Evolutionary conservation across 2,329 filamentous ascomycete genomes (phyloP).

Genomic region (Claviceps sp.): DNA sequence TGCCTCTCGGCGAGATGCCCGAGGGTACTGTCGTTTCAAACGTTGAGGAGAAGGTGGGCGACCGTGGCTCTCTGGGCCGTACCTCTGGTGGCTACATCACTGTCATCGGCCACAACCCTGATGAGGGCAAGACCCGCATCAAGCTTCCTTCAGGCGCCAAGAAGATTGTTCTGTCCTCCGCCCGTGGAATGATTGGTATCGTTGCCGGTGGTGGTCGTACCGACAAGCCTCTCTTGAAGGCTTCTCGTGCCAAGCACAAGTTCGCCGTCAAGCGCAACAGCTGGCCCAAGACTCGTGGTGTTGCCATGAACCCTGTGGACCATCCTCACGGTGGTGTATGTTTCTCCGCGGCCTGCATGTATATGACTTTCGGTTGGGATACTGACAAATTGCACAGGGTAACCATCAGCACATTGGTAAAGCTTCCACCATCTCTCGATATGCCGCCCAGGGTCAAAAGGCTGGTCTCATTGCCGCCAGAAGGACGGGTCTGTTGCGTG

Average conservation of each 20-base stretch:
- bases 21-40: slow-evolving; percentile 99
- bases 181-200: slow-evolving; percentile 98
- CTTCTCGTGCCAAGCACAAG: slow-evolving; percentile 99
- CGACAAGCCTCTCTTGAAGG: slow-evolving; percentile 99
- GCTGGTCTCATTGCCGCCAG: slow-evolving; percentile 99
- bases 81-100: slow-evolving; percentile 99
- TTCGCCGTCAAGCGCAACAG: slow-evolving; percentile 99
- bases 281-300: slow-evolving; percentile 99
- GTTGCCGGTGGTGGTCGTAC: slow-evolving; percentile 98
- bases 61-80: slow-evolving; percentile 90
- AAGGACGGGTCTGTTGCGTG: slow-evolving; percentile 98
- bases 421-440: slow-evolving; percentile 97
- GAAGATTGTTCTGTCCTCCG: slow-evolving; percentile 89
- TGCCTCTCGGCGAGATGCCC: slow-evolving; percentile 84
- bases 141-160: slow-evolving; percentile 98
- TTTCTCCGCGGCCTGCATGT: slow-evolving; percentile 14
- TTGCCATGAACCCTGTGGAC: slow-evolving; percentile 99
- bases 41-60: slow-evolving; percentile 97
- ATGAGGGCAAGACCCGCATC: slow-evolving; percentile 98
- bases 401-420: slow-evolving; percentile 99
- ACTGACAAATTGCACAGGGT: slow-evolving; percentile 50
- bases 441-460: slow-evolving; percentile 97
- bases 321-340: slow-evolving; percentile 88
- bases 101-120: slow-evolving; percentile 92
- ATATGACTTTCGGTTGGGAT: slow-evolving; percentile 5